Percentiles rank a stretch among this genome's conserved stretches.
These are phyloP conservation scores for Pseudocercospora ulei DNA, from an alignment of 2,329 filamentous ascomycete genomes.

Conservation along the genomic window DNA sequence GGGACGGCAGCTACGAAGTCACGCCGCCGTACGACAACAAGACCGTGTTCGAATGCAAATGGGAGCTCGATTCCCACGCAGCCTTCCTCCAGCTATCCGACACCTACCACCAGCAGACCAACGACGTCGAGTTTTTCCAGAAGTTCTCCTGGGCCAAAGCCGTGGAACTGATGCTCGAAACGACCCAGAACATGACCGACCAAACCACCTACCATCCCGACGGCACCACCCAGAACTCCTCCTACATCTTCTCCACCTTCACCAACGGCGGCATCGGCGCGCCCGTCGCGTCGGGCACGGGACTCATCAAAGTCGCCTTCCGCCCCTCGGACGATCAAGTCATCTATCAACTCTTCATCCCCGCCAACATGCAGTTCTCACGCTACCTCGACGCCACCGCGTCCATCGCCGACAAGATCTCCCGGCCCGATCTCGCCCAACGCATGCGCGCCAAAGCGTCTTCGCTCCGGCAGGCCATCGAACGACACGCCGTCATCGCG, in stretches of 20 bases:
- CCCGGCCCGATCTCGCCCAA: slow-evolving; percentile 5
- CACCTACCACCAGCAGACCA: slow-evolving; percentile 41
- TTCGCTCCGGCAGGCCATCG: slow-evolving; percentile 6
- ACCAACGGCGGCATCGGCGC: slow-evolving; percentile 40
- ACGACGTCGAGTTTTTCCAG: slow-evolving; percentile 15
- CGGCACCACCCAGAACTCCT: slow-evolving; percentile 5
- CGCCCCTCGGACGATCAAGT: slow-evolving; percentile 42
- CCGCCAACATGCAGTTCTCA: slow-evolving; percentile 59
- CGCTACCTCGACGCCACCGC: slow-evolving; percentile 48
- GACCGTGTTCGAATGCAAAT: slow-evolving; percentile 45
- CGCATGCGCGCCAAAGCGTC: slow-evolving; percentile 9
- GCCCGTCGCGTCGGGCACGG: slow-evolving; percentile 38
- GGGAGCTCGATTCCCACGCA: slow-evolving; percentile 43
- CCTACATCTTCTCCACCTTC: slow-evolving; percentile 8
- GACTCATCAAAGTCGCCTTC: slow-evolving; percentile 41
- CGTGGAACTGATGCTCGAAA: slow-evolving; percentile 6
- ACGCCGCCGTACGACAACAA: slow-evolving; percentile 36
- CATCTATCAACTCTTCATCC: slow-evolving; percentile 42
- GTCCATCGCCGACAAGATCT: slow-evolving; percentile 34
- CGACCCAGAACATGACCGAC: slow-evolving; percentile 12
- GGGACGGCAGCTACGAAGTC: slow-evolving; percentile 47
- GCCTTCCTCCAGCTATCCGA: slow-evolving; percentile 41
- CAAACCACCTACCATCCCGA: slow-evolving; percentile 13
- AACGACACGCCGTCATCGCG: slow-evolving; percentile 34
- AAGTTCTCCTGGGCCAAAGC: slow-evolving; percentile 10